phyloP scores from a whole-genome alignment of 257 asterid genomes.

The Penstemon newberryi region DNA sequence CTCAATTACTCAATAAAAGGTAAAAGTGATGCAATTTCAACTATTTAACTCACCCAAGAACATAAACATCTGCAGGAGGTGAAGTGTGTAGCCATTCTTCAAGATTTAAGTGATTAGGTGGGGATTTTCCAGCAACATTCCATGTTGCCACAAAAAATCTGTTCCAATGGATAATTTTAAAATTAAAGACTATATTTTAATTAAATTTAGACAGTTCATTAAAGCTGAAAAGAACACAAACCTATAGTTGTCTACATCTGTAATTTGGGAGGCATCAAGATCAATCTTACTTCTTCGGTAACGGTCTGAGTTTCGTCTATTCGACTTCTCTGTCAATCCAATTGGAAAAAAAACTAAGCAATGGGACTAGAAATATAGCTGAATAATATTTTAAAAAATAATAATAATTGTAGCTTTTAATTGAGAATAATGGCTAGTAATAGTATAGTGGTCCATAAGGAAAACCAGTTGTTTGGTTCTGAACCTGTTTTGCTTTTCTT shows the following conservation, averaged over 20 bases:
- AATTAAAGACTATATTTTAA: neutral
- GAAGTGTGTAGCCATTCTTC: conserved; percentile 97
- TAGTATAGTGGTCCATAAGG: conserved; percentile 63
- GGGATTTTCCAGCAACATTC: conserved; percentile 99
- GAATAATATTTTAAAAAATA: neutral
- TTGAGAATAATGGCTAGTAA: too few relatives aligned
- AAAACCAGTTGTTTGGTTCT: conserved; percentile 41
- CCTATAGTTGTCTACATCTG: conserved; percentile 72
- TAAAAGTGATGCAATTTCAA: neutral
- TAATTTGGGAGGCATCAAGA: conserved; percentile 62
- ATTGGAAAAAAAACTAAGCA: conserved; percentile 17
- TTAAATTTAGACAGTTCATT: conserved; percentile 8
- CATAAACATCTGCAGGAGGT: conserved; percentile 96
- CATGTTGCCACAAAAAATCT: conserved; percentile 95
- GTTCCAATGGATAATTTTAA: neutral
- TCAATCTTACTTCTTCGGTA: conserved; percentile 62
- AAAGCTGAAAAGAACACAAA: conserved; percentile 24
- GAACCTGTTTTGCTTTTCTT: conserved; percentile 94
- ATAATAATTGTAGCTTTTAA: neutral
- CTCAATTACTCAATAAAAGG: conserved; percentile 1
- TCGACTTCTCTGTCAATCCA: conserved; percentile 46
- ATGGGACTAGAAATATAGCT: neutral
- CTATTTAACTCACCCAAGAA: conserved; percentile 72
- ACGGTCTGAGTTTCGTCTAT: conserved; percentile 47
- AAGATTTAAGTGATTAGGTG: conserved; percentile 70